A percentile compares a stretch with the other conserved stretches of the same genome.
These are phyloP conservation scores for Skeletonema grethae DNA, from an alignment of 108 stramenopile genomes.

Conservation along the genomic window DNA sequence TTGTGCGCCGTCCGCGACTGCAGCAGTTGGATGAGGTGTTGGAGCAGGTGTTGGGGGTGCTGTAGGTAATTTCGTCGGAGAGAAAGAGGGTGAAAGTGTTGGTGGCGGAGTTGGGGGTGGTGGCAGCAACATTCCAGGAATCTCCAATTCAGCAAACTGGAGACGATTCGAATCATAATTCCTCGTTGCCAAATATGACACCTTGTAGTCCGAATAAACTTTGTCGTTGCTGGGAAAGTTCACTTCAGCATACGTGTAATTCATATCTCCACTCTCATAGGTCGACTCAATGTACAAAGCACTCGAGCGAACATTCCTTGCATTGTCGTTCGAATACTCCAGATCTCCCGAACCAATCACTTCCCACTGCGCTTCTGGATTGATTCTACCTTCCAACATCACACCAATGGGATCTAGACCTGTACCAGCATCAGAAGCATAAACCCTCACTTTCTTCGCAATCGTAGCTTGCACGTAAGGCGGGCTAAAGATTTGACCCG, in stretches of 20 bases:
- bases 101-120: conserved; percentile 11
- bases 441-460: conserved; percentile 10
- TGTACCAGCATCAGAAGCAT: background rate
- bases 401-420: background rate
- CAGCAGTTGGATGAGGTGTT: background rate
- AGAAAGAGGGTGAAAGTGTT: background rate
- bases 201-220: conserved; percentile 24
- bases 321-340: background rate
- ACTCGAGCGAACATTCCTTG: background rate
- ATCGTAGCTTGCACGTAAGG: conserved; percentile 13
- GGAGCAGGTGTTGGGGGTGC: background rate
- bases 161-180: background rate
- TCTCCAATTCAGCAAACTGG: conserved; percentile 6
- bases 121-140: conserved; percentile 12
- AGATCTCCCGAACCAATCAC: background rate
- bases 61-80: background rate
- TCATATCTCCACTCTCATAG: conserved; percentile 20
- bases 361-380: conserved; percentile 1
- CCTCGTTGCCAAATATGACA: conserved; percentile 9
- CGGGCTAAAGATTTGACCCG: conserved; percentile 6
- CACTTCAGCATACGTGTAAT: conserved; percentile 8
- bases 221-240: conserved; percentile 18
- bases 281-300: conserved; percentile 21
- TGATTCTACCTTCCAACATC: background rate
- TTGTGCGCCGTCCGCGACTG: background rate